phyloP scores from a whole-genome alignment of 1,284 basidiomycete species.

The Cerioporus squamosus region DNA sequence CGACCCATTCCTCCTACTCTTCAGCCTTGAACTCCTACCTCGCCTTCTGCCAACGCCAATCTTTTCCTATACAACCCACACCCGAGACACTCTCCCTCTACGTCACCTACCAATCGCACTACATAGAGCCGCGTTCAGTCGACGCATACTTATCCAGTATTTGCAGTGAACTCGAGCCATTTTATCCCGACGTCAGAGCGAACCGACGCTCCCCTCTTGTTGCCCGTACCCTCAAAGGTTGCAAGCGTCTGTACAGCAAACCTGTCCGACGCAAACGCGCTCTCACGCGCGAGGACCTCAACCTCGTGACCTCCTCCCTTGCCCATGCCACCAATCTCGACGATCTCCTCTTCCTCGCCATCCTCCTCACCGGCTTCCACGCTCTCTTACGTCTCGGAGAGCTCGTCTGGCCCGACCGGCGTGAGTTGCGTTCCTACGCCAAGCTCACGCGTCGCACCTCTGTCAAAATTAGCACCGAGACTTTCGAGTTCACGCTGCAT shows the following conservation, averaged over 20 bases:
- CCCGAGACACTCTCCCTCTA: conserved; percentile 41
- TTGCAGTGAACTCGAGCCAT: conserved; percentile 39
- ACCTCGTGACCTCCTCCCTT: conserved; percentile 34
- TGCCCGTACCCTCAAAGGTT: conserved; percentile 36
- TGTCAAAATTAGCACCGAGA: neutral
- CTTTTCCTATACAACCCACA: conserved; percentile 38
- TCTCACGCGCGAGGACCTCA: conserved; percentile 28
- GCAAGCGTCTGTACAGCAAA: conserved; percentile 20
- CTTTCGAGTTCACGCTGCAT: conserved; percentile 32
- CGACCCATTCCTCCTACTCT: conserved; percentile 34
- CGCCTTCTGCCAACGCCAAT: conserved; percentile 38
- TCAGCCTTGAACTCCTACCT: conserved; percentile 44
- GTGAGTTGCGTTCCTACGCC: conserved; percentile 11
- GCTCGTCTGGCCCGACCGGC: conserved; percentile 29
- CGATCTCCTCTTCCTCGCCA: conserved; percentile 34
- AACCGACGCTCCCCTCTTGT: conserved; percentile 34
- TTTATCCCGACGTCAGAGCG: conserved; percentile 39
- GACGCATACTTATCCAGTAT: conserved; percentile 46
- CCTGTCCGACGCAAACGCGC: conserved; percentile 33
- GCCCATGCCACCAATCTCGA: conserved; percentile 22
- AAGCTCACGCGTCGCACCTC: conserved; percentile 29
- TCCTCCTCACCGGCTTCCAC: conserved; percentile 35
- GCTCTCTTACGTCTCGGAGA: conserved; percentile 38
- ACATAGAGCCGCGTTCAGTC: conserved; percentile 43
- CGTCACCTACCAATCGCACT: conserved; percentile 41